Conservation (phyloP, 1,284 basidiomycete genomes). For the Malassezia restricta region DNA sequence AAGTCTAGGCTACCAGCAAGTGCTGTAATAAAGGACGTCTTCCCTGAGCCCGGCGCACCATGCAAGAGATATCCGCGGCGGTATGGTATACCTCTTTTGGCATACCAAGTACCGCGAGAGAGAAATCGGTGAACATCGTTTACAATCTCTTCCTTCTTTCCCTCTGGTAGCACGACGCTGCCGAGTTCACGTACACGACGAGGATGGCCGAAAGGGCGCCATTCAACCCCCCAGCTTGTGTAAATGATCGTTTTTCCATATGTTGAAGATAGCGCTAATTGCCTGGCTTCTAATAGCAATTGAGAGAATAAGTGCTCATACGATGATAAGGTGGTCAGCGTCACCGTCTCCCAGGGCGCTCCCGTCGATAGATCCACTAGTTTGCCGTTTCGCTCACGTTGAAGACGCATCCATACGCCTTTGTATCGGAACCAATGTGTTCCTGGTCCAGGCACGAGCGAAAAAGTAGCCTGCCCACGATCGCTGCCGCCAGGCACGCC, state of each 20-base stretch:
- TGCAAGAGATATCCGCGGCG: constrained; percentile 86
- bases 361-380: constrained; percentile 83
- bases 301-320: constrained; percentile 69
- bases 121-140: constrained; percentile 72
- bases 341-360: constrained; percentile 93
- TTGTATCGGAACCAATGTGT: constrained; percentile 82
- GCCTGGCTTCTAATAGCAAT: constrained; percentile 73
- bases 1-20: constrained; percentile 76
- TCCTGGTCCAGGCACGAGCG: constrained; percentile 86
- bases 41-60: constrained; percentile 93
- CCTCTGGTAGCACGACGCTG: constrained; percentile 79
- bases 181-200: constrained; percentile 70
- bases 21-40: constrained; percentile 96
- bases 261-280: constrained; percentile 69
- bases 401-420: constrained; percentile 80
- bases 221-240: constrained; percentile 91
- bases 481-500: constrained; percentile 6
- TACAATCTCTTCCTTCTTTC: constrained; percentile 66
- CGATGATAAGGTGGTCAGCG: constrained; percentile 76
- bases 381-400: constrained; percentile 64
- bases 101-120: constrained; percentile 79
- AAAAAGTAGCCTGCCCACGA: constrained; percentile 54
- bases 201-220: constrained; percentile 89
- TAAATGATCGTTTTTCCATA: constrained; percentile 93
- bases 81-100: constrained; percentile 93